Percentiles rank a stretch among this genome's conserved stretches.
phyloP scores from a whole-genome alignment of 2,329 filamentous ascomycete genomes.

The Aspergillus caelatus region DNA sequence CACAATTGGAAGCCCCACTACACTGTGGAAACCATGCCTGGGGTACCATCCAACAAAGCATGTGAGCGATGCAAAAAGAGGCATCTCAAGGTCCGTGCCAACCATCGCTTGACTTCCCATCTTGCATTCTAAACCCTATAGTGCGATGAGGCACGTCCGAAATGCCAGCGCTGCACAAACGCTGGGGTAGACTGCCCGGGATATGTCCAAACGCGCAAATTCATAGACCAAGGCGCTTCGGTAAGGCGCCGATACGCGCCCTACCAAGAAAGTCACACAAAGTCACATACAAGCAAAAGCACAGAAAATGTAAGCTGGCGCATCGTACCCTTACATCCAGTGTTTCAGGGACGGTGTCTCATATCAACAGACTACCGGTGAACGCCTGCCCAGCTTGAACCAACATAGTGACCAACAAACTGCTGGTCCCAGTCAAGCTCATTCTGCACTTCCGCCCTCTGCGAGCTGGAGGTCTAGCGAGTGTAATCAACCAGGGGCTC shows the following conservation, averaged over 20 bases:
- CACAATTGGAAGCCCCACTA: constrained; percentile 6
- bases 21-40: constrained; percentile 33
- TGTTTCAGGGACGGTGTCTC: not conserved
- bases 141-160: constrained; percentile 46
- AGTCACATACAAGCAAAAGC: constrained; percentile 9
- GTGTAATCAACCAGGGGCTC: not conserved
- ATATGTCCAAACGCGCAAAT: constrained; percentile 48
- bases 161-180: constrained; percentile 40
- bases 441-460: not conserved
- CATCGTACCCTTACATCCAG: not conserved
- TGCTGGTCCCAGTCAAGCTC: not conserved
- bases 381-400: not conserved
- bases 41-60: constrained; percentile 43
- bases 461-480: not conserved
- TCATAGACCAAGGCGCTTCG: constrained; percentile 46
- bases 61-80: constrained; percentile 45
- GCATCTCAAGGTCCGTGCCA: constrained; percentile 39
- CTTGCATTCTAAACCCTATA: constrained; percentile 15
- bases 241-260: constrained; percentile 44
- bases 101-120: not conserved
- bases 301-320: constrained; percentile 8
- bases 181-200: constrained; percentile 44
- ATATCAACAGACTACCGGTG: constrained; percentile 2
- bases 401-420: not conserved
- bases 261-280: constrained; percentile 32